Evolutionary conservation across 1,139 yeast species (phyloP), one percentile per base, ranked within the genome.

Genomic region (Taiozyma sp.): DNA sequence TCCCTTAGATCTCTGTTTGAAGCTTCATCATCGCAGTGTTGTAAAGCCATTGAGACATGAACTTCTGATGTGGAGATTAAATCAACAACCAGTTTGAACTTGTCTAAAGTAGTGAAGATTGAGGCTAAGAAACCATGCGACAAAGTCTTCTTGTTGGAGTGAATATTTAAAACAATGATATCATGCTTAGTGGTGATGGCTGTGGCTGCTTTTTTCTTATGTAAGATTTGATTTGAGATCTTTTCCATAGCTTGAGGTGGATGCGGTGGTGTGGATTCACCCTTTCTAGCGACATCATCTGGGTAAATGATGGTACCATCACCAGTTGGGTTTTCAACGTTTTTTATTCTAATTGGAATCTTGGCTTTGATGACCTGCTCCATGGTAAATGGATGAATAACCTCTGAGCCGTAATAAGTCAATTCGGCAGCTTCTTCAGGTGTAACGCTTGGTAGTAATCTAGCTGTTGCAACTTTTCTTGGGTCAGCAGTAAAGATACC

Each of bases 401-500:
- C 99, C 71, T 93, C 99, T 7, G 96, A 87, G 36, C 99, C 99
- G 66, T 93, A 93, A 70, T 93, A 93, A 0, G 99, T 93, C 69
- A 93, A 80, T 71, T 93, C 99, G 0, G 98, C 95, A 2, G 99
- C 99, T 72, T 93, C 99, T 66, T 93, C 99, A 2, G 99, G 99
- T 0, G 99, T 93, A 57, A 93, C 97, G 54, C 91, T 81, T 53
- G 84, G 83, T 57, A 93, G 74, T 48, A 93, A 73, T 61, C 97
- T 78, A 4, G 99, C 99, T 52, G 82, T 83, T 27, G 95, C 87
- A 28, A 93, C 99, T 64, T 93, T 93, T 56, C 99, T 77, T 34
- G 99, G 99, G 67, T 93, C 99, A 2, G 99, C 99, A 0, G 99
- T 92, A 73, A 93, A 93, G 45, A 93, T 93, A 60, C 99, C 99